Evolutionary conservation across 805 yeast genomes (phyloP).

Genomic region (Candida glaebosa): DNA sequence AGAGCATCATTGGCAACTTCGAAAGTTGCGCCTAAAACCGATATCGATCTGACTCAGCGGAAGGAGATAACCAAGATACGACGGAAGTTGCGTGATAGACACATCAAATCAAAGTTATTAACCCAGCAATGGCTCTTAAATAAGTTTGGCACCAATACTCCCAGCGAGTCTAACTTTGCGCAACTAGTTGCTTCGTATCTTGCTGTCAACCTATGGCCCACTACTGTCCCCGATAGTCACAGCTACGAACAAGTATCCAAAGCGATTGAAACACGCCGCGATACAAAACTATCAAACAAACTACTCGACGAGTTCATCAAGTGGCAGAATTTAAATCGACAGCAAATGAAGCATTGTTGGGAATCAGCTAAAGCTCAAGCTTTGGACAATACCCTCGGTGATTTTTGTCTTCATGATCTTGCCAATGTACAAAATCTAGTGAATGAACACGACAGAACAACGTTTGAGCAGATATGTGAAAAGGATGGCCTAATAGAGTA

Average conservation of each 20-base stretch:
- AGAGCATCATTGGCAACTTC: neutral
- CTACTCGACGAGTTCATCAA: conserved; percentile 7
- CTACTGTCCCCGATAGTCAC: conserved; percentile 8
- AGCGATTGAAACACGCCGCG: conserved; percentile 3
- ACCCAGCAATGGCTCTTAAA: conserved; percentile 13
- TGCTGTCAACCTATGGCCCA: conserved; percentile 12
- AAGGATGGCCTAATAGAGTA: conserved; percentile 10
- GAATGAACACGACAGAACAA: conserved; percentile 7
- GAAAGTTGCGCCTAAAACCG: neutral
- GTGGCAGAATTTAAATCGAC: conserved; percentile 7
- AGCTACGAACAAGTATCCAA: conserved; percentile 6
- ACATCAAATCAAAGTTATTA: conserved; percentile 32
- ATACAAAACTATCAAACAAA: conserved; percentile 4
- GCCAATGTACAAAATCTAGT: conserved; percentile 8
- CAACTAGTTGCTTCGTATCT: conserved; percentile 9
- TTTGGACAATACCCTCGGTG: conserved; percentile 9
- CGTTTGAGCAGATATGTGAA: conserved; percentile 12
- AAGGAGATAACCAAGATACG: conserved; percentile 41
- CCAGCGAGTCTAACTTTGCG: conserved; percentile 7
- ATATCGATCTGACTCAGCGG: conserved; percentile 13
- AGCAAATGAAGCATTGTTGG: conserved; percentile 10
- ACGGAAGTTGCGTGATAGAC: conserved; percentile 42
- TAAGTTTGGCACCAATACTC: conserved; percentile 9
- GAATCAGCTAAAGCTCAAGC: conserved; percentile 5
- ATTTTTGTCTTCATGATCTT: conserved; percentile 11